Conservation (phyloP, 495 filamentous ascomycete species). For the Neurospora sp. region DNA sequence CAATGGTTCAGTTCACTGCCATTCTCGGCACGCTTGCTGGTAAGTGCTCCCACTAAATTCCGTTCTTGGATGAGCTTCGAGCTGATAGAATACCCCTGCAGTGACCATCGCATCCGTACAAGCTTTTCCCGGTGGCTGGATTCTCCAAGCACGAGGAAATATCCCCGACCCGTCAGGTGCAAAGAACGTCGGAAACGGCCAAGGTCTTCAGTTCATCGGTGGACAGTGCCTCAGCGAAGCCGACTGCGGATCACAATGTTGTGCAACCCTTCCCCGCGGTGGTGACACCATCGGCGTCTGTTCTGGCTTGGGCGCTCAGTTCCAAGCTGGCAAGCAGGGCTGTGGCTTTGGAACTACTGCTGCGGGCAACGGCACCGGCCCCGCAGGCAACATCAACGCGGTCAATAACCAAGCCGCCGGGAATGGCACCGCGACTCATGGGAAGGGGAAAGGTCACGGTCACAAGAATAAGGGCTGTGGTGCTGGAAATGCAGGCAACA, state of each 20-base stretch:
- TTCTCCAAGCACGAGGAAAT: slow-evolving; percentile 35
- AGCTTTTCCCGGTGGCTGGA: slow-evolving; percentile 30
- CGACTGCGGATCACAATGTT: slow-evolving; percentile 33
- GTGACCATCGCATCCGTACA: slow-evolving; percentile 45
- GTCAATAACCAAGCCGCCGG: background rate
- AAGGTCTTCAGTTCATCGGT: slow-evolving; percentile 32
- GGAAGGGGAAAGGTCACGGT: background rate
- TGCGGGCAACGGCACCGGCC: background rate
- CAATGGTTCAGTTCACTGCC: background rate
- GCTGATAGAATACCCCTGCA: background rate
- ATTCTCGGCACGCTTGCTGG: background rate
- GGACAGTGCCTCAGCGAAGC: slow-evolving; percentile 30
- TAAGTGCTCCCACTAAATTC: background rate
- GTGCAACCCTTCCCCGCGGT: slow-evolving; percentile 16
- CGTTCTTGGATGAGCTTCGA: background rate
- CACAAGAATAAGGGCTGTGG: background rate
- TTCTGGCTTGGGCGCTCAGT: slow-evolving; percentile 19
- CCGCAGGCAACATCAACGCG: background rate
- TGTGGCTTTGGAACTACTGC: slow-evolving; percentile 16
- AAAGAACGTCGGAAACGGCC: slow-evolving; percentile 32
- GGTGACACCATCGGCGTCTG: slow-evolving; percentile 26
- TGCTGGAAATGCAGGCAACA: background rate
- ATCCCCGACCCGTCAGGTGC: slow-evolving; percentile 21
- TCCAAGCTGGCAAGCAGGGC: slow-evolving; percentile 22
- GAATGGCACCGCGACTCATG: background rate